Evolutionary conservation across 163 green algal species (phyloP).

Genomic region (Prototheca wickerhamii): DNA sequence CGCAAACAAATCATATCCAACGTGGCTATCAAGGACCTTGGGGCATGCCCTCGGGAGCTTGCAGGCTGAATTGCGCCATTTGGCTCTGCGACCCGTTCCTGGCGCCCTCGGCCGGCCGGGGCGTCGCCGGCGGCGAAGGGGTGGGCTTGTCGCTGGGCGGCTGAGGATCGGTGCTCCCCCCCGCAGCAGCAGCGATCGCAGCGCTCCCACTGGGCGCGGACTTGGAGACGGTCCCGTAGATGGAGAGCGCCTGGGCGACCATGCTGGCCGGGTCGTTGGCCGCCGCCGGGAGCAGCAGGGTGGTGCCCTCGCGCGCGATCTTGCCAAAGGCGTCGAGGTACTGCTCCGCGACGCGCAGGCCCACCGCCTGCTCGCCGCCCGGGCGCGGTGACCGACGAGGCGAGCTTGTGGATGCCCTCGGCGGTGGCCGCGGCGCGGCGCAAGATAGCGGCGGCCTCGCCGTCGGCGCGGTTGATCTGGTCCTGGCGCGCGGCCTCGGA

Average conservation of each 20-base stretch:
- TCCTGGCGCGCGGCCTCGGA: conserved; percentile 75
- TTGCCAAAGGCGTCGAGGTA: conserved; percentile 61
- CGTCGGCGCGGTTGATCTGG: conserved; percentile 70
- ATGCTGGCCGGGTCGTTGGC: conserved; percentile 66
- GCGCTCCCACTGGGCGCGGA: neutral
- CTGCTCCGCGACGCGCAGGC: conserved; percentile 72
- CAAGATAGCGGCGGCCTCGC: conserved; percentile 76
- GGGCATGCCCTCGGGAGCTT: neutral
- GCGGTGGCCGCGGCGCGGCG: conserved; percentile 53
- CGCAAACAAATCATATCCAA: too few species aligned
- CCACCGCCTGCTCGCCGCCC: conserved; percentile 71
- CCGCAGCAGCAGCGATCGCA: too few species aligned
- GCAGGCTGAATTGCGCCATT: conserved; percentile 1
- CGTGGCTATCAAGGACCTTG: too few species aligned
- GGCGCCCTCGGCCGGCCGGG: neutral
- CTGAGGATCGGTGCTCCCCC: neutral
- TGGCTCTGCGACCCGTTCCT: too few species aligned
- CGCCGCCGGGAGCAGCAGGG: conserved; percentile 74
- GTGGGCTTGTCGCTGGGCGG: neutral
- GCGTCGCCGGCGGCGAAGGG: neutral
- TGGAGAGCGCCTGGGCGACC: conserved; percentile 65
- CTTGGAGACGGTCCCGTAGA: conserved; percentile 40
- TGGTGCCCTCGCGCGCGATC: conserved; percentile 79
- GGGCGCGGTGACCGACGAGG: conserved; percentile 32
- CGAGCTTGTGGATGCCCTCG: conserved; percentile 51